phyloP scores from a whole-genome alignment of 2,329 filamentous ascomycete species.

The Fusarium anguioides region DNA sequence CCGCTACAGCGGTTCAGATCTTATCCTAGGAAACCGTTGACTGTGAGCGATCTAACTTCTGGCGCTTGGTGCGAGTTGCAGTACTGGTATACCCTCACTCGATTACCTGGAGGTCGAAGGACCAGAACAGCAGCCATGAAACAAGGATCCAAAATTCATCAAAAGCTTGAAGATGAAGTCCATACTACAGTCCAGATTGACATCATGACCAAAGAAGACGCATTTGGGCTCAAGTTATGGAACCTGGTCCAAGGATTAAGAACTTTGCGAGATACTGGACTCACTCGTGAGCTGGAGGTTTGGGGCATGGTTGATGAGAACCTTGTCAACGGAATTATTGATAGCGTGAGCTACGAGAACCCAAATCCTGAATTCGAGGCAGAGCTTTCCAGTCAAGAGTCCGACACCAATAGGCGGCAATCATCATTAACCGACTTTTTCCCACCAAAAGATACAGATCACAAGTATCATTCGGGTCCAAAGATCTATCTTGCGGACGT shows the following conservation, averaged over 20 bases:
- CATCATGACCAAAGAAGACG: constrained; percentile 80
- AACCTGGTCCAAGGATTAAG: constrained; percentile 89
- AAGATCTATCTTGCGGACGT: constrained; percentile 84
- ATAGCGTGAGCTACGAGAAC: constrained; percentile 82
- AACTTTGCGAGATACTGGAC: constrained; percentile 75
- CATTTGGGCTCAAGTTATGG: constrained; percentile 85
- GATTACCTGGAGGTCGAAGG: constrained; percentile 76
- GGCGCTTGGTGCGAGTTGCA: constrained; percentile 97
- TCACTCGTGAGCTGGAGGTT: constrained; percentile 81
- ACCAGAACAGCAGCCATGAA: constrained; percentile 85
- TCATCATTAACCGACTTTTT: constrained; percentile 57
- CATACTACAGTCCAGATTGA: constrained; percentile 80
- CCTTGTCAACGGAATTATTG: constrained; percentile 89
- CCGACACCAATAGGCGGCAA: constrained; percentile 48
- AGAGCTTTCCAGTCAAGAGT: constrained; percentile 57
- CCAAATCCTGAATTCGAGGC: constrained; percentile 78
- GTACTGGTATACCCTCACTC: constrained; percentile 87
- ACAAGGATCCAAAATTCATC: constrained; percentile 81
- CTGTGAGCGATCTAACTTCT: constrained; percentile 87
- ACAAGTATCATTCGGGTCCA: constrained; percentile 7
- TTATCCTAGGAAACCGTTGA: constrained; percentile 80
- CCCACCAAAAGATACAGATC: constrained; percentile 31
- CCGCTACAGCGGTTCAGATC: constrained; percentile 84
- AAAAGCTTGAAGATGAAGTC: constrained; percentile 85
- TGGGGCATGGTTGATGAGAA: constrained; percentile 88